A percentile compares a stretch with the other conserved stretches of the same genome.
Conservation (phyloP, 805 yeast genomes). For the Myxozyma mucilagina region DNA sequence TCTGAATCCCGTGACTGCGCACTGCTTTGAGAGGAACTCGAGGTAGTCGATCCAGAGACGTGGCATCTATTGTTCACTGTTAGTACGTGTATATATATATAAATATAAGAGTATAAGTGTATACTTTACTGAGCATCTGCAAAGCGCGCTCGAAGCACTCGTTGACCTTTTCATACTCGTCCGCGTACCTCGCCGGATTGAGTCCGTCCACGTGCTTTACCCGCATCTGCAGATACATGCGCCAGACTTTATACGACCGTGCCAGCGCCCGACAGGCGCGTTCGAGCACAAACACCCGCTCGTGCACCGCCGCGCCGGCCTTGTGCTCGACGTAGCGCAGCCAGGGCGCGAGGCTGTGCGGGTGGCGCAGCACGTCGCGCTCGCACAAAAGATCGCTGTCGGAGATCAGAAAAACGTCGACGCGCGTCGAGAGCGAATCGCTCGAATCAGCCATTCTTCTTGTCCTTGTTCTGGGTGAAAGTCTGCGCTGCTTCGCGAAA, state of each 20-base stretch:
- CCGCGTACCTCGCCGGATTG: conserved; percentile 38
- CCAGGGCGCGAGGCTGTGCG: conserved; percentile 44
- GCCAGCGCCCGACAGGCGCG: conserved; percentile 52
- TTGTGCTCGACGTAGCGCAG: conserved; percentile 44
- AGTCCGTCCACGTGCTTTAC: conserved; percentile 38
- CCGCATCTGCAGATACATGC: conserved; percentile 49
- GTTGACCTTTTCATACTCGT: conserved; percentile 44
- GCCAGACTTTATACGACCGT: conserved; percentile 59
- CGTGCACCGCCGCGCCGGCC: conserved; percentile 34
- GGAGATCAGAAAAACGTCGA: conserved; percentile 19
- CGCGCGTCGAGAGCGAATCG: background rate
- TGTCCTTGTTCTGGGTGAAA: too few species aligned
- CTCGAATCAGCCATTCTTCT: background rate
- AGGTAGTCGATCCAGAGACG: conserved; percentile 56
- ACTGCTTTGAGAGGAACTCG: conserved; percentile 44
- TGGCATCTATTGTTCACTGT: conserved; percentile 41
- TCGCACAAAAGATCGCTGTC: conserved; percentile 53
- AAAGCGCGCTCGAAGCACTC: conserved; percentile 52
- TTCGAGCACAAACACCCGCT: conserved; percentile 47
- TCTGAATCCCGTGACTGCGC: conserved; percentile 45
- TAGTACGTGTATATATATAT: background rate
- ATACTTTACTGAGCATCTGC: conserved; percentile 42
- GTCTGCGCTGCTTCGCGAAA: background rate
- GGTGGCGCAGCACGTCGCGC: conserved; percentile 46
- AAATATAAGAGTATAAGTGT: background rate